Evolutionary conservation across 1,139 yeast species (phyloP).

Genomic region (Lodderomyces parapsilosis): DNA sequence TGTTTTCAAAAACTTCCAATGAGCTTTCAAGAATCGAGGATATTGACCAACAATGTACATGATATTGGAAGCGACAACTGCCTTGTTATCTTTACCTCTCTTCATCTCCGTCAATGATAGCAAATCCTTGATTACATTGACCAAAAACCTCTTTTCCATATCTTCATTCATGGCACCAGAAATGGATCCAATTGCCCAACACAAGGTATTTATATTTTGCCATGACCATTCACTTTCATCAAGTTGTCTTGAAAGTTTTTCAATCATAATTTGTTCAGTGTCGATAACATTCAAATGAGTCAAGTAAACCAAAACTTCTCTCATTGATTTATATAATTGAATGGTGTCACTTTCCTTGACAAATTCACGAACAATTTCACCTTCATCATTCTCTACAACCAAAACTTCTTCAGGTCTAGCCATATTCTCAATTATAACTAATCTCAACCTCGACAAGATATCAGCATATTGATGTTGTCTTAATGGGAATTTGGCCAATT

Average conservation of each 20-base stretch:
- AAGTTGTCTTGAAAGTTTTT: slow-evolving; percentile 85
- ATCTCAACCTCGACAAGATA: slow-evolving; percentile 76
- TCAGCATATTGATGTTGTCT: slow-evolving; percentile 82
- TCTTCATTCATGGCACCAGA: slow-evolving; percentile 99
- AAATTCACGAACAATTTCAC: slow-evolving; percentile 96
- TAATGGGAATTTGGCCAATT: slow-evolving; percentile 71
- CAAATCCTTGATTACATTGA: slow-evolving; percentile 87
- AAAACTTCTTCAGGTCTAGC: slow-evolving; percentile 98
- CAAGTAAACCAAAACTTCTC: slow-evolving; percentile 90
- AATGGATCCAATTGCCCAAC: slow-evolving; percentile 99
- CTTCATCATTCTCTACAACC: slow-evolving; percentile 96
- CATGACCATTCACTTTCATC: slow-evolving; percentile 99
- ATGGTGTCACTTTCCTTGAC: slow-evolving; percentile 97
- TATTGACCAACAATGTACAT: slow-evolving; percentile 99
- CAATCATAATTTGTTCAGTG: slow-evolving; percentile 91
- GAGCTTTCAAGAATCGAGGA: slow-evolving; percentile 95
- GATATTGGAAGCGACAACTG: slow-evolving; percentile 97
- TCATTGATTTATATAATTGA: slow-evolving; percentile 89
- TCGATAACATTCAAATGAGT: slow-evolving; percentile 95
- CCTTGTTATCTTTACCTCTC: slow-evolving; percentile 96
- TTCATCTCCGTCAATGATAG: slow-evolving; percentile 91
- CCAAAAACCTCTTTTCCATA: slow-evolving; percentile 91
- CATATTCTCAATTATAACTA: slow-evolving; percentile 94
- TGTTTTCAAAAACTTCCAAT: slow-evolving; percentile 95
- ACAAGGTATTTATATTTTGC: slow-evolving; percentile 93